Conservation (phyloP, 2,329 filamentous ascomycete genomes). For the Lachnellula willkommii region DNA sequence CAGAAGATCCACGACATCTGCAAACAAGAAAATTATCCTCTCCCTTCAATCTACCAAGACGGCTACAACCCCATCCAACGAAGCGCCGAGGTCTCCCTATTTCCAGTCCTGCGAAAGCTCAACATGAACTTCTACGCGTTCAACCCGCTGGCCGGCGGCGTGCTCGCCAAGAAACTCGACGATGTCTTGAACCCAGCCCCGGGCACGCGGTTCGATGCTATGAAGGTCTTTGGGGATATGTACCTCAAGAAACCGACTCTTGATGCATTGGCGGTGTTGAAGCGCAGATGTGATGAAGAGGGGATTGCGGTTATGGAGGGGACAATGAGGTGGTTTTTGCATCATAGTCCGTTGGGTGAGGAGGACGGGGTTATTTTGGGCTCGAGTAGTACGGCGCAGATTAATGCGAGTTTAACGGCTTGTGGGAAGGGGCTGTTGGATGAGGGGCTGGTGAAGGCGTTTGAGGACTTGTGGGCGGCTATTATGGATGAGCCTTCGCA, state of each 20-base stretch:
- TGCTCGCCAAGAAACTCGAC: conserved; percentile 40
- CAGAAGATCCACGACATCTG: conserved; percentile 24
- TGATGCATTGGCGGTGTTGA: background rate
- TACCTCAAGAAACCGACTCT: conserved; percentile 1
- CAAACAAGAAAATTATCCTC: conserved; percentile 23
- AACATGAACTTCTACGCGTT: conserved; percentile 55
- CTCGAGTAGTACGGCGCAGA: conserved; percentile 1
- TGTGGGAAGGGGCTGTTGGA: background rate
- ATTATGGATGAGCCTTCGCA: no score
- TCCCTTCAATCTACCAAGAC: conserved; percentile 32
- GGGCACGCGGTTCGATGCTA: conserved; percentile 3
- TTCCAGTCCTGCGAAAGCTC: conserved; percentile 52
- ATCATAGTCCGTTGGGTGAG: conserved; percentile 1
- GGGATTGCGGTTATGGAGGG: conserved; percentile 4
- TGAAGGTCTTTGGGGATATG: conserved; percentile 3
- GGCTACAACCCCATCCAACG: conserved; percentile 18
- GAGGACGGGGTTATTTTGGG: conserved; percentile 3
- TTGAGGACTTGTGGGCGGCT: background rate
- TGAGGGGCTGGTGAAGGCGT: background rate
- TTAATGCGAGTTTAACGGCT: background rate
- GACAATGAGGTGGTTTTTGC: conserved; percentile 4
- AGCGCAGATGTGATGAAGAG: background rate
- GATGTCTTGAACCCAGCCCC: background rate
- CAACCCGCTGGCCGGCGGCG: conserved; percentile 56
- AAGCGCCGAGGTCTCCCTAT: conserved; percentile 56